Percentiles rank a stretch among this genome's conserved stretches.
phyloP scores from a whole-genome alignment of 495 filamentous ascomycete genomes.

The Sabuloglossum arenarium region DNA sequence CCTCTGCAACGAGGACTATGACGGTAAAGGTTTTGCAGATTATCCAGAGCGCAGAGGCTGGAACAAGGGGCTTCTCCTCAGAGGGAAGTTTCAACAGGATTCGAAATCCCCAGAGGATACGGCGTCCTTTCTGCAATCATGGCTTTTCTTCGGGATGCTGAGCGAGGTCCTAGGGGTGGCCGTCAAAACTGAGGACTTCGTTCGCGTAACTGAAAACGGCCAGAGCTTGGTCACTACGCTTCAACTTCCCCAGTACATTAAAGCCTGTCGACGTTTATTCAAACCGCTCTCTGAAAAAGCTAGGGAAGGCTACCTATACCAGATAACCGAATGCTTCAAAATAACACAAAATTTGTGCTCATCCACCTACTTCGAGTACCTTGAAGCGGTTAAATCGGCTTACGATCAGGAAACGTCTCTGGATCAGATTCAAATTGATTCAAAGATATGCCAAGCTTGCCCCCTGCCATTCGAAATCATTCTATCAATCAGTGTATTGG shows the following conservation, averaged over 20 bases:
- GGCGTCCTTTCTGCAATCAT: neutral
- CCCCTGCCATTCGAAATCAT: slow-evolving; percentile 1
- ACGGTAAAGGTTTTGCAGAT: neutral
- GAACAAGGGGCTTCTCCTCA: neutral
- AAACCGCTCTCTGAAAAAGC: neutral
- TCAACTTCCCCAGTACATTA: neutral
- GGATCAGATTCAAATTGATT: neutral
- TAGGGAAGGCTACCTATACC: neutral
- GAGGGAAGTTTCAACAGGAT: neutral
- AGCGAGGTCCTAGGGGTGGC: neutral
- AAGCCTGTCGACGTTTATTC: neutral
- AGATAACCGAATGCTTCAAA: neutral
- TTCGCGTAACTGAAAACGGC: neutral
- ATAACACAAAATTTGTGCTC: neutral
- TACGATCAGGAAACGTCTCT: neutral
- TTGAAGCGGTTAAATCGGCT: neutral
- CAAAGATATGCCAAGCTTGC: no score
- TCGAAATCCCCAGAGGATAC: neutral
- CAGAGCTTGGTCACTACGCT: neutral
- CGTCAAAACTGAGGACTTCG: neutral
- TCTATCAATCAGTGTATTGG: neutral
- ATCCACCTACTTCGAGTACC: neutral
- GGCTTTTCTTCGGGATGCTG: slow-evolving; percentile 1
- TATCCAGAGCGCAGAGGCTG: neutral
- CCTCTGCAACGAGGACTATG: neutral